Evolutionary conservation across 192 early-diverging fungal species (phyloP), one percentile per base, ranked within the genome.

Genomic region (Coemansia sp.): DNA sequence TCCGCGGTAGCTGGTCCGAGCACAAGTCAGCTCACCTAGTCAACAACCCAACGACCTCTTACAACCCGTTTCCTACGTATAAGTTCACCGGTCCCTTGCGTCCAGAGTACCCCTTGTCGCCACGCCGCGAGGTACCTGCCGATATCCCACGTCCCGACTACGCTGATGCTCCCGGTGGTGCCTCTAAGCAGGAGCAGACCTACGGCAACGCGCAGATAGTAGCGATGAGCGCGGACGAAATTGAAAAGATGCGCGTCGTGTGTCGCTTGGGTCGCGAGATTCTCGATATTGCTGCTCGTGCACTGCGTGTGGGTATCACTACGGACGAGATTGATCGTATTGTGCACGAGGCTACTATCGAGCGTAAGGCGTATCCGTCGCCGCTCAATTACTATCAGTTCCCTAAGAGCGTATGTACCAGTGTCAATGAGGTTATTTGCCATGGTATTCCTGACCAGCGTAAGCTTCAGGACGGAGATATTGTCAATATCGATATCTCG

Each of bases 401-500:
- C 80, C 96, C 96, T 16, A 98, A 98, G 82, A 96, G 95, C 42
- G 89, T 90, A 75, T 99, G 98, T 86, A 96, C 91, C 3, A 89
- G 87, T 33, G 87, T 94, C 47, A 94, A 94, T 75, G 91, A 94
- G 79, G 96, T 97, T 21, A 94, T 99, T 67, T 99, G 98, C 78
- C 98, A 99, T 70, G 96, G 95, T 55, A 95, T 99, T 62, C 98
- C 98, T 16, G 98, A 99, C 86, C 87, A 89, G 67, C 95, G 96
- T 69, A 87, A 89, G 44, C 84, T 99, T 13, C 84, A 91, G 74
- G 95, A 99, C 68, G 98, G 98, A 39, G 98, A 99, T 78, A 95
- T 99, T 66, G 63, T 95, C 69, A 99, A 99, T 77, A 77, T 99
- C 52, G 98, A 99, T 79, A 89, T 99, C 26, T 88, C 88, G 35